Conservation (phyloP, 805 yeast genomes). For the Kodamaea sagamina region DNA sequence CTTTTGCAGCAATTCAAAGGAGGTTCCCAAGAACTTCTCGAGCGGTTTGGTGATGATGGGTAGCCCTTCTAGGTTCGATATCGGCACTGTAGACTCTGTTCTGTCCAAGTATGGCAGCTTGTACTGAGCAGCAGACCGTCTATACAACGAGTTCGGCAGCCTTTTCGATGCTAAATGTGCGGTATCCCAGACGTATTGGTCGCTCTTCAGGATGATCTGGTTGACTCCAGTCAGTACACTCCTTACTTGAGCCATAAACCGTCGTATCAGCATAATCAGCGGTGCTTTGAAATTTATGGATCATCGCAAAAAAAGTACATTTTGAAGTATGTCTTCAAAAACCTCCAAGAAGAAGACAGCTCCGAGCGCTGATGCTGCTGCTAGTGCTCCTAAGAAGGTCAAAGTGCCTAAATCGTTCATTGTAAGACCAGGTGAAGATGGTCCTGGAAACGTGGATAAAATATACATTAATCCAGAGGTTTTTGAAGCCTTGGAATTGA, state of each 20-base stretch:
- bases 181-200: constrained; percentile 7
- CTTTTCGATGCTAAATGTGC: constrained; percentile 1
- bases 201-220: constrained; percentile 10
- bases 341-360: constrained; percentile 28
- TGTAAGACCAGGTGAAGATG: constrained; percentile 33
- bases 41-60: constrained; percentile 20
- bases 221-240: neutral
- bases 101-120: constrained; percentile 7
- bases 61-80: constrained; percentile 5
- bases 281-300: neutral
- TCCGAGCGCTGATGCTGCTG: constrained; percentile 19
- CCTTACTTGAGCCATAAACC: neutral
- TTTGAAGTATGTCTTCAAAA: constrained; percentile 23
- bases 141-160: constrained; percentile 1
- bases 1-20: constrained; percentile 19
- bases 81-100: constrained; percentile 9
- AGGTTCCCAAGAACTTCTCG: constrained; percentile 27
- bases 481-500: constrained; percentile 48
- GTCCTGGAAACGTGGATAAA: constrained; percentile 24
- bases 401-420: constrained; percentile 44
- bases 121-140: neutral
- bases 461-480: constrained; percentile 46
- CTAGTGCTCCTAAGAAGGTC: constrained; percentile 30
- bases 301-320: constrained; percentile 1
- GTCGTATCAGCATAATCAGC: neutral